Conservation (phyloP, 1,284 basidiomycete genomes). For the Inonotus hispidus region DNA sequence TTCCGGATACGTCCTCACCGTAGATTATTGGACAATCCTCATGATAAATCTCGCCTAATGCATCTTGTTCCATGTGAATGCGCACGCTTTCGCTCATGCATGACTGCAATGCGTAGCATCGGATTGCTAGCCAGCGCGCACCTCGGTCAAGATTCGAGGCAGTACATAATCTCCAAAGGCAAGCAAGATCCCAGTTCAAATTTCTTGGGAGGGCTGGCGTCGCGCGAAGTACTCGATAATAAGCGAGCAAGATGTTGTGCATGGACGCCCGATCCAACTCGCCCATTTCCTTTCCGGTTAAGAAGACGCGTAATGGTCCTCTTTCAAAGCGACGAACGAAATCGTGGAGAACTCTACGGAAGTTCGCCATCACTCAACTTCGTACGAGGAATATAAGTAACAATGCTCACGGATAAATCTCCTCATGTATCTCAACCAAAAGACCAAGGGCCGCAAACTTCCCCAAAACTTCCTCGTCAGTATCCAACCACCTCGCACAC, state of each 20-base stretch:
- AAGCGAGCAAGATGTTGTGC: slow-evolving; percentile 69
- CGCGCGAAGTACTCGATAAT: slow-evolving; percentile 72
- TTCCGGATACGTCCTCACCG: slow-evolving; percentile 41
- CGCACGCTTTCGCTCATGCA: slow-evolving; percentile 76
- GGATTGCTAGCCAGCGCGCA: slow-evolving; percentile 66
- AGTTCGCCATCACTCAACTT: neutral
- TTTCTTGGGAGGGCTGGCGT: slow-evolving; percentile 62
- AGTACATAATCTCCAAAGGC: slow-evolving; percentile 54
- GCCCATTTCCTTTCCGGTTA: slow-evolving; percentile 26
- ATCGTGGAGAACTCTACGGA: slow-evolving; percentile 26
- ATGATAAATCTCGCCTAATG: slow-evolving; percentile 52
- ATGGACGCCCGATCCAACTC: slow-evolving; percentile 40
- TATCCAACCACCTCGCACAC: slow-evolving; percentile 63
- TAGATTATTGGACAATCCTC: slow-evolving; percentile 55
- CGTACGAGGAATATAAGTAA: neutral
- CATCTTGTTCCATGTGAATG: slow-evolving; percentile 53
- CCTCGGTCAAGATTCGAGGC: slow-evolving; percentile 55
- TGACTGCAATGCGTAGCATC: slow-evolving; percentile 69
- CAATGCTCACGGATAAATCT: slow-evolving; percentile 66
- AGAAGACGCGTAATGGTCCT: slow-evolving; percentile 52
- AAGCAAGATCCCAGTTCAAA: slow-evolving; percentile 60
- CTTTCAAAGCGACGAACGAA: slow-evolving; percentile 42
- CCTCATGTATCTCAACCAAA: slow-evolving; percentile 63
- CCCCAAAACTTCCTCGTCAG: slow-evolving; percentile 40
- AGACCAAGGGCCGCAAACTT: slow-evolving; percentile 56